Conservation (phyloP, 208 protist genomes). For the Wallacemonas collosoma region DNA sequence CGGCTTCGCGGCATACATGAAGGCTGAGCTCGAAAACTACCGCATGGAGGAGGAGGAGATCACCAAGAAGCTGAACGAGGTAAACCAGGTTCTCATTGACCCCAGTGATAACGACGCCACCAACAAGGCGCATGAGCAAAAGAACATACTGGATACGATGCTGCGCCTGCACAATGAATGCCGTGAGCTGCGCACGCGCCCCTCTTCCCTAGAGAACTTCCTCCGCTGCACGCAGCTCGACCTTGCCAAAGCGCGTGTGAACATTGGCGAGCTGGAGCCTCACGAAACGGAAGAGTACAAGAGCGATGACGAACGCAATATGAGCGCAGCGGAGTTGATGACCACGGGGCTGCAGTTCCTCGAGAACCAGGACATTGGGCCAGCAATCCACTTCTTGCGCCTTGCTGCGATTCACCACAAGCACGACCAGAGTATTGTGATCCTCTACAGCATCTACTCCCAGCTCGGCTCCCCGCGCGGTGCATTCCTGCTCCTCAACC, state of each 20-base stretch:
- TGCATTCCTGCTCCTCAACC: constrained; percentile 69
- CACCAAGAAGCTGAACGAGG: constrained; percentile 58
- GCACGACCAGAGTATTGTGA: constrained; percentile 74
- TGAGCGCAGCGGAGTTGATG: constrained; percentile 77
- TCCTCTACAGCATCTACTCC: constrained; percentile 84
- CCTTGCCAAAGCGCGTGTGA: constrained; percentile 78
- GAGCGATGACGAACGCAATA: constrained; percentile 65
- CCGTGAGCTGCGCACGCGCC: constrained; percentile 63
- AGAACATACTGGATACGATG: constrained; percentile 73
- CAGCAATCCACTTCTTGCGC: constrained; percentile 82
- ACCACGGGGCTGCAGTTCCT: constrained; percentile 62
- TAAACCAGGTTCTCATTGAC: constrained; percentile 30
- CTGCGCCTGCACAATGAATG: constrained; percentile 64
- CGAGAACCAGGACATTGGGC: constrained; percentile 64
- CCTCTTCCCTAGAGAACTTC: constrained; percentile 71
- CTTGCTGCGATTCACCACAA: constrained; percentile 89
- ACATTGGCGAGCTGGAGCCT: constrained; percentile 65
- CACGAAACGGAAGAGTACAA: constrained; percentile 76
- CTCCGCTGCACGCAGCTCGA: constrained; percentile 65
- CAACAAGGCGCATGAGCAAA: constrained; percentile 47
- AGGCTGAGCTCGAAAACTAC: constrained; percentile 81
- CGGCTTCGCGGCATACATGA: constrained; percentile 43
- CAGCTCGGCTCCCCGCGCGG: constrained; percentile 72
- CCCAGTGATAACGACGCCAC: constrained; percentile 36
- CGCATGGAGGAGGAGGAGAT: constrained; percentile 72